Percentiles rank a stretch among this genome's conserved stretches.
phyloP scores from a whole-genome alignment of 148 eudicot genomes.

The Hydrangea macrophylla region DNA sequence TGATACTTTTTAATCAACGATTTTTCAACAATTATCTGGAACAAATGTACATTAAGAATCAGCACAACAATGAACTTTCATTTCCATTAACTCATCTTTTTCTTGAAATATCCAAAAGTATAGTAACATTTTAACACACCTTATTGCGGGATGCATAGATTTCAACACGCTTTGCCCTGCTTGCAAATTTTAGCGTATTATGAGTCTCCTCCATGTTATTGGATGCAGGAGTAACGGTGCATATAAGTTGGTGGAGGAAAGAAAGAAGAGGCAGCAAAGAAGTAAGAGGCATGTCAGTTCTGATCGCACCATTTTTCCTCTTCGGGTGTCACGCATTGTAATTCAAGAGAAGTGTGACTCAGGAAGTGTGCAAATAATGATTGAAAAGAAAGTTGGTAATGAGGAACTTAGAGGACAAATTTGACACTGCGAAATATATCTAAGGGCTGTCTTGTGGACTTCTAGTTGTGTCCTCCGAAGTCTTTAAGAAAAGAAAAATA shows the following conservation, averaged over 20 bases:
- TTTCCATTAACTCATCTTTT: too few relatives aligned
- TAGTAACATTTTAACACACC: conserved; percentile 32
- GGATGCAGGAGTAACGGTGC: conserved; percentile 96
- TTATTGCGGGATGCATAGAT: conserved; percentile 93
- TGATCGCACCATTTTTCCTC: neutral
- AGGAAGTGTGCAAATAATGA: neutral
- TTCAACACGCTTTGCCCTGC: conserved; percentile 98
- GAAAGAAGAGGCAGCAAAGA: conserved; percentile 3
- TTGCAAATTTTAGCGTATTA: conserved; percentile 93
- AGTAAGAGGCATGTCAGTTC: conserved; percentile 8
- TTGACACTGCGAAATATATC: neutral
- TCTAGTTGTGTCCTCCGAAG: too few relatives aligned
- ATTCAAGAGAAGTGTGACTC: conserved; percentile 4
- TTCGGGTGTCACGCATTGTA: neutral
- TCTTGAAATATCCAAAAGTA: conserved; percentile 5
- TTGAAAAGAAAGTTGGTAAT: neutral
- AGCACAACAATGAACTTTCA: neutral
- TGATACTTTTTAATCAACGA: conserved; percentile 96
- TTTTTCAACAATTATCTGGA: conserved; percentile 95
- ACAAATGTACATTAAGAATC: conserved; percentile 8
- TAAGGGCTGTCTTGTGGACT: neutral
- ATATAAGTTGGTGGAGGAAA: conserved; percentile 67
- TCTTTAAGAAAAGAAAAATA: too few relatives aligned
- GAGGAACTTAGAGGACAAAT: neutral
- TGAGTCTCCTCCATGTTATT: conserved; percentile 99